phyloP scores from a whole-genome alignment of 768 basidiomycete genomes.

The Suillus weaverae region DNA sequence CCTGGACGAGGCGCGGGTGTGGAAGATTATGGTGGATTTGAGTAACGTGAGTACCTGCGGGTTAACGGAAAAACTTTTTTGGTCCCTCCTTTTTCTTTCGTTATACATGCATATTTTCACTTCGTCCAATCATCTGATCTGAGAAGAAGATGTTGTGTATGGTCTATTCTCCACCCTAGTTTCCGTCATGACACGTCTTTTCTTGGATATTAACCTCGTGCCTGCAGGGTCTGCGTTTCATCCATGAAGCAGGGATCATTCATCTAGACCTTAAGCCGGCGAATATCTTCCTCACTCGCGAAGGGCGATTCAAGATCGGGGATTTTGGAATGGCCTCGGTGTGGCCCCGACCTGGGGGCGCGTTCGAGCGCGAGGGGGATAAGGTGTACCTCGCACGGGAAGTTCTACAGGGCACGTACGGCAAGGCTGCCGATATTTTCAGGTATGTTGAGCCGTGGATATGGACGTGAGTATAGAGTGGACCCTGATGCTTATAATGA shows the following conservation, averaged over 20 bases:
- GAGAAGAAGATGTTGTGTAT: not conserved
- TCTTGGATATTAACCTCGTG: constrained; percentile 14
- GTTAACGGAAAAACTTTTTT: constrained; percentile 6
- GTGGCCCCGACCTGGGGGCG: constrained; percentile 65
- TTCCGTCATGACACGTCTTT: constrained; percentile 22
- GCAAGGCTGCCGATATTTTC: constrained; percentile 95
- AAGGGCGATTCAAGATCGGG: constrained; percentile 92
- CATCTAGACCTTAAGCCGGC: constrained; percentile 98
- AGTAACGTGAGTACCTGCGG: constrained; percentile 64
- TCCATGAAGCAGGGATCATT: constrained; percentile 85
- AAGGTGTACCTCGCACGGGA: constrained; percentile 97
- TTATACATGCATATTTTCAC: not conserved
- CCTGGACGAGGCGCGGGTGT: constrained; percentile 89
- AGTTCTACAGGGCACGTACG: constrained; percentile 87
- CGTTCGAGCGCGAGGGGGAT: constrained; percentile 96
- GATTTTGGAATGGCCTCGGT: constrained; percentile 99
- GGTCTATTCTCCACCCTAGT: not conserved
- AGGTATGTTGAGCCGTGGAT: constrained; percentile 56
- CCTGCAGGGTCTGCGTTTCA: constrained; percentile 77
- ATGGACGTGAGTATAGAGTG: not conserved
- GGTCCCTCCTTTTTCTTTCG: constrained; percentile 6
- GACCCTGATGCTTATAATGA: constrained; percentile 16
- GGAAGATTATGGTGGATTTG: constrained; percentile 94
- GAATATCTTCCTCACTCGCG: constrained; percentile 87
- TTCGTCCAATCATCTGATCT: not conserved